Base-by-base conservation (phyloP, 768 basidiomycete species). In the Boletus coccyginus region DNA sequence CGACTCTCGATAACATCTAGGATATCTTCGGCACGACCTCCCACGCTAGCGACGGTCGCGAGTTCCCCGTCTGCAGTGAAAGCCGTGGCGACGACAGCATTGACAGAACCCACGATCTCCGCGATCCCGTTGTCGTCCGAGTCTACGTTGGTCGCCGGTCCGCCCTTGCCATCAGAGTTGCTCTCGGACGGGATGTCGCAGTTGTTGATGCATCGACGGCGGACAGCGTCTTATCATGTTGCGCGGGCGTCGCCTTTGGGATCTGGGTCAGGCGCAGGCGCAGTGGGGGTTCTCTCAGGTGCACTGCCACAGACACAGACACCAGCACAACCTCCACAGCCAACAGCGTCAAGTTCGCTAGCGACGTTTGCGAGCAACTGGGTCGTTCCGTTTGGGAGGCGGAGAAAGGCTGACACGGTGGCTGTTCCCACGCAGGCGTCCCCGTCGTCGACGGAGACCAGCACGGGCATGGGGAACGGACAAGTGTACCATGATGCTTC, bases 1-100 rank as follows among this genome's bases (percentile, higher is more conserved):
- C 80, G 86, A 17, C 67, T 85, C 21, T 90, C 88, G 3, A 78
- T 81, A 7, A 81, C 87, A 1, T 92, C 90, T 10, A 79, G 76
- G 52, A 86, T 90, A 66, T 90, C 88, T 8, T 75, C 79, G 0
- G 81, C 77, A 32, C 83, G 87, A 36, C 75, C 85, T 31, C 87
- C 89, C 14, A 75, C 78, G 1, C 72, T 90, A 50, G 85, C 81
- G 46, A 75, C 77, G 3, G 74, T 74, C 19, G 67, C 78, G 16
- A 72, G 72, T 42, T 73, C 79, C 0, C 64, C 80, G 0, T 62
- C 74, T 36, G 62, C 72, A 19, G 69, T 78, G 1, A 90, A 90
- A 68, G 85, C 84, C 0, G 78, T 80, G 19, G 78, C 88, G 5
- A 88, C 89, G 8, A 89, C 82, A 3, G 88, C 87, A 7, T 61